These are phyloP conservation scores for Didymella pinodella DNA, from an alignment of 2,329 filamentous ascomycete genomes.

Conservation along the genomic window DNA sequence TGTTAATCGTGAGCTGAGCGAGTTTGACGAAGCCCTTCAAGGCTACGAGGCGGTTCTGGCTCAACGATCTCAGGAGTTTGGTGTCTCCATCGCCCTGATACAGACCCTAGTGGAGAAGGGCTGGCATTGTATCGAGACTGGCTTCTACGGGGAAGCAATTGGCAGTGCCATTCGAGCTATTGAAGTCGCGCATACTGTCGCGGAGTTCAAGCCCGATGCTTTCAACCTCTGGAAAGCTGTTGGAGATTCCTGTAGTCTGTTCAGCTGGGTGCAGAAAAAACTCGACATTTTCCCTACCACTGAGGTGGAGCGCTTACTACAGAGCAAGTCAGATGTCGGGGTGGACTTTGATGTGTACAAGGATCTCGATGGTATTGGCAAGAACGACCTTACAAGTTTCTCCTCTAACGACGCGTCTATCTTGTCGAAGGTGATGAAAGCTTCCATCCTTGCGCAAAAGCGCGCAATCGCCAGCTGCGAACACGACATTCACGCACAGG, in stretches of 20 bases:
- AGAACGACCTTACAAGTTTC: conserved; percentile 44
- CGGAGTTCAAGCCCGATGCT: conserved; percentile 68
- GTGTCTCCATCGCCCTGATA: conserved; percentile 84
- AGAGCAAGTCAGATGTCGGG: conserved; percentile 57
- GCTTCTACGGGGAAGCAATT: conserved; percentile 83
- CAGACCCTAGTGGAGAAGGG: conserved; percentile 88
- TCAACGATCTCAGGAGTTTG: conserved; percentile 76
- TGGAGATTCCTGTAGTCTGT: conserved; percentile 86
- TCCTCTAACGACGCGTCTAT: conserved; percentile 23
- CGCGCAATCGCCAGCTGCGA: conserved; percentile 77
- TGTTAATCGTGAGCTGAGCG: conserved; percentile 89
- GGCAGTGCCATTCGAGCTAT: conserved; percentile 75
- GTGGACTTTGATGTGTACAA: conserved; percentile 65
- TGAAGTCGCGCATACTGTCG: conserved; percentile 69
- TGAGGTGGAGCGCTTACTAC: conserved; percentile 66
- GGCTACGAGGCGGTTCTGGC: conserved; percentile 78
- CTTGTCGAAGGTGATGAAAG: conserved; percentile 69
- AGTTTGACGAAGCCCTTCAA: conserved; percentile 81
- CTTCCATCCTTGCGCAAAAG: conserved; percentile 85
- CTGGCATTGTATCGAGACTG: conserved; percentile 78
- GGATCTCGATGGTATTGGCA: conserved; percentile 72
- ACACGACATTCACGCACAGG: conserved; percentile 83
- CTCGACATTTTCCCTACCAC: conserved; percentile 68
- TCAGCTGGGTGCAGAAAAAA: conserved; percentile 77
- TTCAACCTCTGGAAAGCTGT: conserved; percentile 97